These are phyloP conservation scores for Paraphoma chrysanthemicola DNA, from an alignment of 2,329 filamentous ascomycete species.

Conservation along the genomic window DNA sequence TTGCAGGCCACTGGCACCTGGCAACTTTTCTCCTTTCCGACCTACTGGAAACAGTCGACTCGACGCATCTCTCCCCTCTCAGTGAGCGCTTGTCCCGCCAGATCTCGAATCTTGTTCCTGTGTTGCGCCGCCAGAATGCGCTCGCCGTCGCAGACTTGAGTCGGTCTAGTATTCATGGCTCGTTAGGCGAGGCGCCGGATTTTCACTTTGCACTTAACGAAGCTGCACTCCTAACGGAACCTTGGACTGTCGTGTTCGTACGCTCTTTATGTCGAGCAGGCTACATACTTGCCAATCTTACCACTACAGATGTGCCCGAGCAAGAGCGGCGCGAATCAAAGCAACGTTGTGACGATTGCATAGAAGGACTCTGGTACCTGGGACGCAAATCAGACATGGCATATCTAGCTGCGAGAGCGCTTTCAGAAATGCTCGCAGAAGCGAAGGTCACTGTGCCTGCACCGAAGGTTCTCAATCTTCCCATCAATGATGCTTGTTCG, in stretches of 20 bases:
- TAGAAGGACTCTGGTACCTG: slow-evolving; percentile 61
- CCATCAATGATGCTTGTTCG: too few species aligned
- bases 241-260: slow-evolving; percentile 60
- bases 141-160: slow-evolving; percentile 39
- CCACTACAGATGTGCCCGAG: slow-evolving; percentile 10
- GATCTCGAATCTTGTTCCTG: slow-evolving; percentile 52
- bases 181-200: slow-evolving; percentile 30
- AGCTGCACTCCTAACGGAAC: slow-evolving; percentile 63
- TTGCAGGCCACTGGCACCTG: slow-evolving; percentile 65
- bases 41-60: slow-evolving; percentile 55
- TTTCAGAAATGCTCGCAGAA: slow-evolving; percentile 29
- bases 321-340: slow-evolving; percentile 29
- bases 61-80: slow-evolving; percentile 50
- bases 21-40: slow-evolving; percentile 63
- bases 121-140: slow-evolving; percentile 47
- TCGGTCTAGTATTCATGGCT: slow-evolving; percentile 32
- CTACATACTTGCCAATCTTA: slow-evolving; percentile 9
- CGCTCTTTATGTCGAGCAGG: slow-evolving; percentile 10
- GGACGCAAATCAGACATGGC: slow-evolving; percentile 64
- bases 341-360: slow-evolving; percentile 55
- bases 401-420: slow-evolving; percentile 43
- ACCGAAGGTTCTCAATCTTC: too few species aligned
- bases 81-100: slow-evolving; percentile 52
- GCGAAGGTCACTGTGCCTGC: not conserved
- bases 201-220: slow-evolving; percentile 63